Evolutionary conservation across 2,329 filamentous ascomycete genomes (phyloP).

Genomic region (Paecilomyces niveus): DNA sequence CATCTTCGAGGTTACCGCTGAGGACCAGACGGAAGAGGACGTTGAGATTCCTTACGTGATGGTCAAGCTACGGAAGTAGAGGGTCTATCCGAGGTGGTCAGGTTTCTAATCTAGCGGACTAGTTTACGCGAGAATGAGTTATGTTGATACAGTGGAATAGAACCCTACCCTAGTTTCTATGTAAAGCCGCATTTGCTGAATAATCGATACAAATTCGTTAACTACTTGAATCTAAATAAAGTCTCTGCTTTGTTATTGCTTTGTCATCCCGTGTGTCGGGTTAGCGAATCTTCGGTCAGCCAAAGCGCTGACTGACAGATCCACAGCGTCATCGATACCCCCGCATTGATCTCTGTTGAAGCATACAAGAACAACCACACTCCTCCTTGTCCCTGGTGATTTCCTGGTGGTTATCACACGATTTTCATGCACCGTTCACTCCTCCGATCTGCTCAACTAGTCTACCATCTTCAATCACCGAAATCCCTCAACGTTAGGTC

Average conservation of each 20-base stretch:
- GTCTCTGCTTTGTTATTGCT: neutral
- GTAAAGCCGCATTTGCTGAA: neutral
- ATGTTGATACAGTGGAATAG: neutral
- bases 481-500: neutral
- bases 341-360: neutral
- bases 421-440: neutral
- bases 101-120: neutral
- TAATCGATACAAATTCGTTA: neutral
- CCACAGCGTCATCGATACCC: conserved; percentile 7
- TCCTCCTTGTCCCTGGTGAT: neutral
- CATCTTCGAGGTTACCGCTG: conserved; percentile 91
- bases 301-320: neutral
- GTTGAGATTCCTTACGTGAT: conserved; percentile 97
- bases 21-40: conserved; percentile 83
- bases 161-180: neutral
- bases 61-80: conserved; percentile 59
- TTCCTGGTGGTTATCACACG: neutral
- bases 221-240: neutral
- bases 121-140: neutral
- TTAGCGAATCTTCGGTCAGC: neutral
- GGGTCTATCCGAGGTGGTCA: neutral
- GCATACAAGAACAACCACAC: neutral
- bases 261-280: neutral
- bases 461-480: neutral
- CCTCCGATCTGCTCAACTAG: neutral